Evolutionary conservation across 192 early-diverging fungal genomes (phyloP), one percentile per base, ranked within the genome.

Genomic region (Mortierella antarctica): DNA sequence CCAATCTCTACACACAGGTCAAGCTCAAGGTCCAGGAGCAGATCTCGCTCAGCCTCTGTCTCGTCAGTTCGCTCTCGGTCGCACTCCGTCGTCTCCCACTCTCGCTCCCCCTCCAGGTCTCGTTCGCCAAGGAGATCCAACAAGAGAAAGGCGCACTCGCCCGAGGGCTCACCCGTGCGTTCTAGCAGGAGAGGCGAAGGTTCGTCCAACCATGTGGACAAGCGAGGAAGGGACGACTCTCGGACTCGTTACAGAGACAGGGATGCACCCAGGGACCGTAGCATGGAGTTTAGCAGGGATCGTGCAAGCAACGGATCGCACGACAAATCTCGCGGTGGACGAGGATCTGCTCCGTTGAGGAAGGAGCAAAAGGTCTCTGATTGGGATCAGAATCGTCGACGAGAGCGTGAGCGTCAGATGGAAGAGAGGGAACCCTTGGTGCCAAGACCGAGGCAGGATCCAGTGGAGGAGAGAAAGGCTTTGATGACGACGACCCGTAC

Each of bases 401-500:
- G 46, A 31, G 83, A 84, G 64, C 67, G 83, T 23, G 78, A 84
- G 17, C 58, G 83, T n/a, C 83, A 84, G 20, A 74, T 84, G 61
- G 20, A 49, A 45, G 62, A 76, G 55, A 57, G 70, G 21, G 64
- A 50, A 21, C 76, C 76, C n/a, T 65, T 59, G 50, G 73, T 57
- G 52, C 66, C 70, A 15, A 67, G 65, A 45, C 82, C 79, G 18
- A 70, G 65, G 70, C 67, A 85, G 58, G 83, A 88, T 82, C 78
- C 77, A 7, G 71, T 58, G 14, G 58, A 67, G n/a, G 85, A 82
- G 48, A 82, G 85, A 78, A 82, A 85, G 23, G 74, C 59, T 6
- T n/a, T 86, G 31, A 61, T 77, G 66, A 58, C 63, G 1, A 78
- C 73, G 15, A 88, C 87, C 10, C 85, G 91, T 56, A 85, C 89